Percentiles rank a stretch among this genome's conserved stretches.
Evolutionary conservation across 2,329 filamentous ascomycete species (phyloP).

Genomic region (Fusarium sublunatum): DNA sequence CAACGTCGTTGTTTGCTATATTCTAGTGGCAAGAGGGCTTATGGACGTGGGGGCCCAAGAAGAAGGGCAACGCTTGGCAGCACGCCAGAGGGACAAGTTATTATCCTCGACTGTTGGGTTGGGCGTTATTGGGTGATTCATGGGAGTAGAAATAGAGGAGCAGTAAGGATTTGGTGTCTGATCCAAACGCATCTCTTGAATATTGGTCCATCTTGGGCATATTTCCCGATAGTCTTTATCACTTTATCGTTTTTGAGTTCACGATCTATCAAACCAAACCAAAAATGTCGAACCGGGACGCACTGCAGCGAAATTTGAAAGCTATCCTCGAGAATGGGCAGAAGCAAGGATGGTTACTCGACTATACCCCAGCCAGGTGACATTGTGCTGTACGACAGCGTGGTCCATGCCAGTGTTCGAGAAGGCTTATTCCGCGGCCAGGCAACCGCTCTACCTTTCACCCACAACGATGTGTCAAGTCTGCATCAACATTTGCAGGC

Average conservation of each 20-base stretch:
- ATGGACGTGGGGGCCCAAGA: neutral
- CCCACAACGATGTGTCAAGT: neutral
- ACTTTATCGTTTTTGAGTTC: neutral
- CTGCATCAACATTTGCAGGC: neutral
- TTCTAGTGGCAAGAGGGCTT: neutral
- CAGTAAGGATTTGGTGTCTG: fast-evolving
- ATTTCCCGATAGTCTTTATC: neutral
- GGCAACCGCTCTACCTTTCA: neutral
- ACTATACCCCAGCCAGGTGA: neutral
- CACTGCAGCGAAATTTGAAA: neutral
- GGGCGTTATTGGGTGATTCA: neutral
- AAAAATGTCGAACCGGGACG: neutral
- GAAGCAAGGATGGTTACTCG: slow-evolving; percentile 1
- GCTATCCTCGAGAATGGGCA: neutral
- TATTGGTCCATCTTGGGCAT: neutral
- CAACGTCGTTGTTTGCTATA: neutral
- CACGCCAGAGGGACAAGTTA: neutral
- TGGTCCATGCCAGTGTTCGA: neutral
- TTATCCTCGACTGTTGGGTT: no score
- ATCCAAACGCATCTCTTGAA: neutral
- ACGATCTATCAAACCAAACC: neutral
- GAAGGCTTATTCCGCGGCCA: neutral
- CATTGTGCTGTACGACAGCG: neutral
- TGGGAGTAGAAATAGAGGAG: neutral
- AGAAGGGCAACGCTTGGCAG: no score